Percentiles rank a stretch among this genome's conserved stretches.
Conservation (phyloP, 2,329 filamentous ascomycete genomes). For the Tolypocladium pustulatum region DNA sequence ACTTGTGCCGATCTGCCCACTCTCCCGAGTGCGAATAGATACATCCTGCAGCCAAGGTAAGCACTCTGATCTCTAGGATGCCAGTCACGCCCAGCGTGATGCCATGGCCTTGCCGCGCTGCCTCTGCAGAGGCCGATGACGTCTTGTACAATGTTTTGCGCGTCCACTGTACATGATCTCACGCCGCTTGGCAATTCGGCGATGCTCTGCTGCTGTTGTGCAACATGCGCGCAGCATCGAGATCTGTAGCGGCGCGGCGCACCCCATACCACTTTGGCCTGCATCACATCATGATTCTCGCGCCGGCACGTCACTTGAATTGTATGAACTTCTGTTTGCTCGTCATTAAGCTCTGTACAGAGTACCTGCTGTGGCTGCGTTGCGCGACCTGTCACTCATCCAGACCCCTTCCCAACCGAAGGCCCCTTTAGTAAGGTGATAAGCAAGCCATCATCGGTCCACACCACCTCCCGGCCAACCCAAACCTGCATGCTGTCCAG, state of each 20-base stretch:
- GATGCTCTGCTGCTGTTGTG: constrained; percentile 7
- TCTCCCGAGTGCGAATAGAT: background rate
- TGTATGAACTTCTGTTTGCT: background rate
- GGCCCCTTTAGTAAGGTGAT: background rate
- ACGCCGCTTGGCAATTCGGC: background rate
- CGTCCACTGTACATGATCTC: background rate
- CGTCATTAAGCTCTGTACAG: background rate
- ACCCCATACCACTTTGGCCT: background rate
- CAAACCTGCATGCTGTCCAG: background rate
- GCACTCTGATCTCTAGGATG: background rate
- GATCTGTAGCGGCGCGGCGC: constrained; percentile 14
- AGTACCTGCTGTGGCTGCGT: background rate
- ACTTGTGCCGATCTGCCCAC: background rate
- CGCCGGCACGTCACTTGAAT: background rate
- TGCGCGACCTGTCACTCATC: background rate
- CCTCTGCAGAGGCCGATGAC: background rate
- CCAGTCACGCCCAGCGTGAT: background rate
- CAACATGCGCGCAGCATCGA: constrained; percentile 13
- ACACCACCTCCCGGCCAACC: background rate
- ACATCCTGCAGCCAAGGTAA: background rate
- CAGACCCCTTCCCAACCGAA: background rate
- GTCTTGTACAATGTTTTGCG: background rate
- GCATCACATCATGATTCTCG: background rate
- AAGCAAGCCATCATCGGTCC: background rate
- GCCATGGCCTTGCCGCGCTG: background rate